A percentile compares a stretch with the other conserved stretches of the same genome.
Evolutionary conservation across 2,329 filamentous ascomycete genomes (phyloP).

Genomic region (Beauveria scarabaeidicola): DNA sequence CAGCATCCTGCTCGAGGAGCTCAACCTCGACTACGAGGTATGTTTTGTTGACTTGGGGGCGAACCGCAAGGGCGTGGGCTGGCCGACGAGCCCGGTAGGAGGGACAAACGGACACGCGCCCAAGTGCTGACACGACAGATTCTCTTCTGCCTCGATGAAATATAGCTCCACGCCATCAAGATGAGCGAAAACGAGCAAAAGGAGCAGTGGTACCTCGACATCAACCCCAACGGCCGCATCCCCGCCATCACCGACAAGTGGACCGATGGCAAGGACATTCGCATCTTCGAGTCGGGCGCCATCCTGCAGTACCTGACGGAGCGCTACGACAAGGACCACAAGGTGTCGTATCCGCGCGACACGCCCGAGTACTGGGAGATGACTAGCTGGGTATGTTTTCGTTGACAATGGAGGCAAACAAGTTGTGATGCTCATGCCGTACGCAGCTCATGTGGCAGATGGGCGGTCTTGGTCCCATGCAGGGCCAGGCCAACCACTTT

Average conservation of each 20-base stretch:
- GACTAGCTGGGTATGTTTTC: constrained; percentile 58
- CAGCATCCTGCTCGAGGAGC: constrained; percentile 78
- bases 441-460: constrained; percentile 62
- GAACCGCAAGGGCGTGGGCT: no score
- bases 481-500: constrained; percentile 77
- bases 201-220: constrained; percentile 76
- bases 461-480: constrained; percentile 74
- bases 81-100: no score
- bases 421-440: neutral
- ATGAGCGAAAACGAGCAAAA: constrained; percentile 72
- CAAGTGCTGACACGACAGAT: no score
- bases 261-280: constrained; percentile 62
- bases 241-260: constrained; percentile 78
- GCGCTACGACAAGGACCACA: constrained; percentile 72
- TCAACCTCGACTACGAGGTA: constrained; percentile 73
- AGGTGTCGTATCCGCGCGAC: constrained; percentile 68
- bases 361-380: constrained; percentile 69
- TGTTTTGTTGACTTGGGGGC: no score
- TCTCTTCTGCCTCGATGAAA: no score
- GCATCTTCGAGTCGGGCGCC: constrained; percentile 73
- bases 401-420: neutral
- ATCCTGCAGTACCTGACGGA: constrained; percentile 81
- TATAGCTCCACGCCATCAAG: constrained; percentile 52
- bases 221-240: constrained; percentile 90
- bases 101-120: no score